Base-by-base conservation (phyloP, 164 flowering plant genomes). In the Chimonanthus praecox region DNA sequence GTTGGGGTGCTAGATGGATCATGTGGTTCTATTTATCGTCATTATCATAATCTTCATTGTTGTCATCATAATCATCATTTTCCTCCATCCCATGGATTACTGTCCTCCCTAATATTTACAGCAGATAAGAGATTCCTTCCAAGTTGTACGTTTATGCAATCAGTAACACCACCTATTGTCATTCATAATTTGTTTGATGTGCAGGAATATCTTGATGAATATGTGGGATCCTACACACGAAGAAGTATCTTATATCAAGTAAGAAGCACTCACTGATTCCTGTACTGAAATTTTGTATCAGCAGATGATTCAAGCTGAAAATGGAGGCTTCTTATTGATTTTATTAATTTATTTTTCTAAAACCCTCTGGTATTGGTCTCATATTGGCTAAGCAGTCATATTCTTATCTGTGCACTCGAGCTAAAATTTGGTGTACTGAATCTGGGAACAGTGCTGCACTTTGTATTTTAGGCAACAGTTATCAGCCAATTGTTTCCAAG, bases 191-290 rank as follows among this genome's bases (percentile, higher is more conserved):
- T 71, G 2, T 71, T 13, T 76, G 51, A 63, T 79, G 67, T 82
- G 80, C 93, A 94, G 99, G 99, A 91, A 80, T 95, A 90, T 85
- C 98, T 95, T 68, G 91, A 89, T 69, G 96, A 93, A 82, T 76
- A 63, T 77, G 88, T 95, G 76, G 98, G 88, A 79, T 10, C 75
- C n/a, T 72, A 64, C 58, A 90, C 91, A 11, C 87, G 98, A 79
- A 87, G 97, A 82, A 73, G 81, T 71, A 80, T 90, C 48, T 73
- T 94, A 51, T 84, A 89, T 83, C 88, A 88, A 77, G 98, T 91
- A 86, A 84, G 90, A n/a, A 54, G 44, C 15, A 11, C 15, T 63
- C 65, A 45, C 61, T 58, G 47, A 51, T 44, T 44, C 43, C 20
- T 72, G 4, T 11, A 73, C 16, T 33, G 20, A 76, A 7, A 6